phyloP scores from a whole-genome alignment of 2,329 filamentous ascomycete genomes.

The Trichoderma afroharzianum region DNA sequence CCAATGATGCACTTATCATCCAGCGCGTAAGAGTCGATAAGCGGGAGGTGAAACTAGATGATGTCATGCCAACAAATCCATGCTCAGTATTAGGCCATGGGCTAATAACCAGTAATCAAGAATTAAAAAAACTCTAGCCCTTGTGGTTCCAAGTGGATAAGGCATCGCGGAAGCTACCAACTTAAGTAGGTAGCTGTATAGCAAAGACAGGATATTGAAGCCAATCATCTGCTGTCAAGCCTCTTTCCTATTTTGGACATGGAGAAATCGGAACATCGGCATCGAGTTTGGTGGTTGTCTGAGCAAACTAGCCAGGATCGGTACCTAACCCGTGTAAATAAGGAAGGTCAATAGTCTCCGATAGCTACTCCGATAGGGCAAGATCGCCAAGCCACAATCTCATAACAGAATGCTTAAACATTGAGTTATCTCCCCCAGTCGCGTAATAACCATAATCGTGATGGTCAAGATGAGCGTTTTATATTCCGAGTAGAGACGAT shows the following conservation, averaged over 20 bases:
- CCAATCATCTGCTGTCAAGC: neutral
- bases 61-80: neutral
- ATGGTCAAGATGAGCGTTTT: neutral
- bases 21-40: neutral
- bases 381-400: neutral
- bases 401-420: neutral
- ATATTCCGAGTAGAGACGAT: neutral
- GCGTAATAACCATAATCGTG: neutral
- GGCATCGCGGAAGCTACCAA: neutral
- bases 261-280: conserved; percentile 8
- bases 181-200: neutral
- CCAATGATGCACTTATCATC: neutral
- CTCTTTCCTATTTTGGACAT: neutral
- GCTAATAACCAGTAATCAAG: neutral
- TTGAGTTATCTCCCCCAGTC: neutral
- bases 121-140: neutral
- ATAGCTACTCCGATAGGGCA: neutral
- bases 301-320: neutral
- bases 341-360: neutral
- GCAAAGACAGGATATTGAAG: neutral
- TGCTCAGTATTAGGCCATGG: neutral
- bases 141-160: neutral
- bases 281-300: neutral
- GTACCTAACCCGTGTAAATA: neutral
- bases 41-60: neutral